A percentile compares a stretch with the other conserved stretches of the same genome.
Conservation (phyloP, 2,329 filamentous ascomycete genomes). For the Pezizomycotina sp. region DNA sequence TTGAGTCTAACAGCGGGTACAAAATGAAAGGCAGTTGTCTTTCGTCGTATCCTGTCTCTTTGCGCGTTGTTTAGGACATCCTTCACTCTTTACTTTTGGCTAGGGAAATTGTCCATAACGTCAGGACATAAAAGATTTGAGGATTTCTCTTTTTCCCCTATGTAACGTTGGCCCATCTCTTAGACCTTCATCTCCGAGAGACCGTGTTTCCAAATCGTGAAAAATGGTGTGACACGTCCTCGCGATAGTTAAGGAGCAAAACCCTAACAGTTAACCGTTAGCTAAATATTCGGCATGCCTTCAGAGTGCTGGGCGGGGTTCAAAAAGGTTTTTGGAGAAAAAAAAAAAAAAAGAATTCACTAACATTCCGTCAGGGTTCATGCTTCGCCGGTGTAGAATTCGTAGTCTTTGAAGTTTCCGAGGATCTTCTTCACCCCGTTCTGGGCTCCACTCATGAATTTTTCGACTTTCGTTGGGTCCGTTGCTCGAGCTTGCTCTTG, state of each 20-base stretch:
- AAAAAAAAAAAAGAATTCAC: slow-evolving; percentile 29
- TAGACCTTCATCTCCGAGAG: slow-evolving; percentile 84
- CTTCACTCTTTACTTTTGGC: not conserved
- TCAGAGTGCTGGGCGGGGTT: not conserved
- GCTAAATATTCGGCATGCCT: slow-evolving; percentile 5
- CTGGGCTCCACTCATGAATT: slow-evolving; percentile 62
- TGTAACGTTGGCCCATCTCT: slow-evolving; percentile 21
- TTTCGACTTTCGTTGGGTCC: slow-evolving; percentile 51
- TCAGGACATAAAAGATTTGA: not conserved
- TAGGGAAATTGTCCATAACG: not conserved
- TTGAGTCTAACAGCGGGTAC: not conserved
- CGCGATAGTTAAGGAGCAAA: slow-evolving; percentile 90
- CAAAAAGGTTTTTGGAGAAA: too few relatives aligned
- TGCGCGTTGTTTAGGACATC: not conserved
- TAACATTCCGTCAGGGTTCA: slow-evolving; percentile 88
- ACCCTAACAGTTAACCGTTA: slow-evolving; percentile 40
- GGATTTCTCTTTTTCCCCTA: not conserved
- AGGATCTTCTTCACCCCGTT: slow-evolving; percentile 64
- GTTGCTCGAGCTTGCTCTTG: slow-evolving; percentile 47
- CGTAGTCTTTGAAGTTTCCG: slow-evolving; percentile 84
- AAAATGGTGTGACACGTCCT: slow-evolving; percentile 79
- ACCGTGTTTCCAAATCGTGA: slow-evolving; percentile 92
- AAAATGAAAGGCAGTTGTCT: not conserved
- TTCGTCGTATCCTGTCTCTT: not conserved
- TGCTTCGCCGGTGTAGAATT: slow-evolving; percentile 85